A percentile compares a stretch with the other conserved stretches of the same genome.
Evolutionary conservation across 1,139 yeast species (phyloP).

Genomic region (Yamadazyma taylorii): DNA sequence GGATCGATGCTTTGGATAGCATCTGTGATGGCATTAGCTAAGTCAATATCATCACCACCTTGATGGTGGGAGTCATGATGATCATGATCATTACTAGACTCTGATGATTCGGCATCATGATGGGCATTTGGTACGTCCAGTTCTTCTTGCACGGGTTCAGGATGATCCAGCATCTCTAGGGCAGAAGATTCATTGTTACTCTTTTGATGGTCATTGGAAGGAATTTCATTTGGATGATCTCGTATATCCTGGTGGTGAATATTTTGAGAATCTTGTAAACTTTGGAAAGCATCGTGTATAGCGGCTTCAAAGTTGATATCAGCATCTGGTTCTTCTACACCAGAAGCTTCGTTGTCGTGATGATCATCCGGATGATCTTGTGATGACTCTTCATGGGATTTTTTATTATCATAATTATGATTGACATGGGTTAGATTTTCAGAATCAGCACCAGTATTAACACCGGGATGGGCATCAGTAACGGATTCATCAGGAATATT

Average conservation of each 20-base stretch:
- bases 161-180: conserved; percentile 2
- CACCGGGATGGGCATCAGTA: too few relatives aligned
- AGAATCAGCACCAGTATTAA: too few relatives aligned
- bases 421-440: too few relatives aligned
- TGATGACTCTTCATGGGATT: too few relatives aligned
- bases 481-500: too few relatives aligned
- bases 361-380: too few relatives aligned
- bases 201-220: not conserved
- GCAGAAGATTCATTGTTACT: conserved; percentile 1
- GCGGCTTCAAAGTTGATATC: conserved; percentile 29
- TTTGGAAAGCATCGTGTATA: conserved; percentile 29
- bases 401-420: not conserved
- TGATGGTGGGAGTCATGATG: too few relatives aligned
- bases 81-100: conserved; percentile 1
- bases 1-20: conserved; percentile 17
- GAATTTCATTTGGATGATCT: not conserved
- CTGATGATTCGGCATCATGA: conserved; percentile 4
- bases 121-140: conserved; percentile 6
- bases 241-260: conserved; percentile 3
- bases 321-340: conserved; percentile 6
- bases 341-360: not conserved
- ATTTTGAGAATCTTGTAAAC: conserved; percentile 10
- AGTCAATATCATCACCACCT: conserved; percentile 22
- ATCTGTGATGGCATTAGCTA: conserved; percentile 16
- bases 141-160: conserved; percentile 1